phyloP scores from a whole-genome alignment of 805 yeast genomes.

The Ogataea trehaloabstinens region DNA sequence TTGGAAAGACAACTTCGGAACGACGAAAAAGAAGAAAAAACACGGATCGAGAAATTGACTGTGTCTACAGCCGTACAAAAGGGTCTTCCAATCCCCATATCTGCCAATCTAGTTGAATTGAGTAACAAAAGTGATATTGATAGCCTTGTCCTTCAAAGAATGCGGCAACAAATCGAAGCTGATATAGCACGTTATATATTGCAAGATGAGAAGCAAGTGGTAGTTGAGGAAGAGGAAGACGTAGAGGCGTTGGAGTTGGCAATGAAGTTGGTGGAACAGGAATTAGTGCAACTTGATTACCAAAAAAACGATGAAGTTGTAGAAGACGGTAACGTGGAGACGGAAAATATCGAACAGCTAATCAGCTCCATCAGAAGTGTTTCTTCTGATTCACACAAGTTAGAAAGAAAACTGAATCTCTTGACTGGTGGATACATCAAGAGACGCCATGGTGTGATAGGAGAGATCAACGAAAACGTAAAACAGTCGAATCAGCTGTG shows the following conservation, averaged over 20 bases:
- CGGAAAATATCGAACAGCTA: conserved; percentile 15
- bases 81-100: background rate
- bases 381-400: conserved; percentile 23
- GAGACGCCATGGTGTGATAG: conserved; percentile 18
- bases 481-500: conserved; percentile 8
- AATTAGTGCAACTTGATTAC: conserved; percentile 4
- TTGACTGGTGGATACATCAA: conserved; percentile 35
- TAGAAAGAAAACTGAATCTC: conserved; percentile 29
- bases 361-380: conserved; percentile 13
- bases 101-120: background rate
- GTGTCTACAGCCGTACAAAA: conserved; percentile 1
- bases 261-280: conserved; percentile 5
- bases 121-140: background rate
- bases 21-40: background rate
- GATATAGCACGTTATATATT: background rate
- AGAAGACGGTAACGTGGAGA: conserved; percentile 2
- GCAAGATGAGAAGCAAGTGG: background rate
- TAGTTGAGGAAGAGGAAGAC: conserved; percentile 1
- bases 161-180: background rate
- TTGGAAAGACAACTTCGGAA: background rate
- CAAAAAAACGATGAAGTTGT: conserved; percentile 7
- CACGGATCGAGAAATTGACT: background rate
- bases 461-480: conserved; percentile 9
- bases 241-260: conserved; percentile 2
- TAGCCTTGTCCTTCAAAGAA: background rate